phyloP scores from a whole-genome alignment of 768 basidiomycete species.

The Lactarius akahatsu region DNA sequence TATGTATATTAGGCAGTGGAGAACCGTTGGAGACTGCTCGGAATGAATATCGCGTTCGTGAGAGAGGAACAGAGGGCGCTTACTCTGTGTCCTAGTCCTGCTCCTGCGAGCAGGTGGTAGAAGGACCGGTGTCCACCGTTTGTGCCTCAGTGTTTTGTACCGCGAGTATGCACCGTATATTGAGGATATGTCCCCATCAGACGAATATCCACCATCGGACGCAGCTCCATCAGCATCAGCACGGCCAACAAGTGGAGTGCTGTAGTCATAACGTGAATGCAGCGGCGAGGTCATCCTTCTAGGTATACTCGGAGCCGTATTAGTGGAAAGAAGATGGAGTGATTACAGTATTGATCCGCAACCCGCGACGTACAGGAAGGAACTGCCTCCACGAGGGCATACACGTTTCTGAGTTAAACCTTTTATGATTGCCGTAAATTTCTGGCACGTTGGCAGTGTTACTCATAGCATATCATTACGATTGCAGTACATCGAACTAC shows the following conservation, averaged over 20 bases:
- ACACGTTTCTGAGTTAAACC: not conserved
- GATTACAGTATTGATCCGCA: not conserved
- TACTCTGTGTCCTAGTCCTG: not conserved
- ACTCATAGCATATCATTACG: constrained; percentile 7
- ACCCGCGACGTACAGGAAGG: too few species aligned
- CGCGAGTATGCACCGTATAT: constrained; percentile 2
- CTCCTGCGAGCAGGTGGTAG: not conserved
- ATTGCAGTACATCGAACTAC: constrained; percentile 14
- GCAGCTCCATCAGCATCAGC: not conserved
- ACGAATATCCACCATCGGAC: constrained; percentile 3
- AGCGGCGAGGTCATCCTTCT: not conserved
- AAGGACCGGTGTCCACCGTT: too few species aligned
- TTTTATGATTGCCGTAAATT: not conserved
- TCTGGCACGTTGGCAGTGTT: not conserved
- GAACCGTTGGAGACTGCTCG: not conserved
- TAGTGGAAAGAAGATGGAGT: not conserved
- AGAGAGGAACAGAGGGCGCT: not conserved
- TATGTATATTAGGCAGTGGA: not conserved
- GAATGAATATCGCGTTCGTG: not conserved
- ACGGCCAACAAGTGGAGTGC: not conserved
- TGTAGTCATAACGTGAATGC: not conserved
- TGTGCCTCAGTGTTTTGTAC: not conserved
- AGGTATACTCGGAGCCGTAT: not conserved
- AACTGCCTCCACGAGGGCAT: not conserved
- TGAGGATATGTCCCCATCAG: not conserved